phyloP scores from a whole-genome alignment of 306 rosid species.

The Ammopiptanthus mongolicus region DNA sequence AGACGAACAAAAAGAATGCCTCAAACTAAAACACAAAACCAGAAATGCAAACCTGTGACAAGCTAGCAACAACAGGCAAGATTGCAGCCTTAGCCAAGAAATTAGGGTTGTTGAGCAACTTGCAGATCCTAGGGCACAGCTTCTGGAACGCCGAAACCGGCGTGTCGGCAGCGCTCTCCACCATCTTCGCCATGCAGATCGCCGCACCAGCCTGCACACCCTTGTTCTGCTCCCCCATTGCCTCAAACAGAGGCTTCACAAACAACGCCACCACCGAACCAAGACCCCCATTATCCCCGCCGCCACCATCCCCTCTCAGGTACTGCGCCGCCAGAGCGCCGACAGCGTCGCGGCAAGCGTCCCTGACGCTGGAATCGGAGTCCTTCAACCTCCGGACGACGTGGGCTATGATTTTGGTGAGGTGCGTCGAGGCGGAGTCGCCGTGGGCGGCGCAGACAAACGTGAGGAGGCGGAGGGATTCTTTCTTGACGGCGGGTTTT shows the following conservation, averaged over 20 bases:
- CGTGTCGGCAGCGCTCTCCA: slow-evolving; percentile 52
- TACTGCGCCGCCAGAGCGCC: slow-evolving; percentile 62
- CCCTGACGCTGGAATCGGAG: slow-evolving; percentile 62
- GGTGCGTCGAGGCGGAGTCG: slow-evolving; percentile 60
- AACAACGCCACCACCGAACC: slow-evolving; percentile 74
- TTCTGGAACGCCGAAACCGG: slow-evolving; percentile 72
- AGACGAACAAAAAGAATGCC: background rate
- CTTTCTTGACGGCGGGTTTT: slow-evolving; percentile 74
- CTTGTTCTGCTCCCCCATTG: slow-evolving; percentile 91
- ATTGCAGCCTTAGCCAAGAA: slow-evolving; percentile 77
- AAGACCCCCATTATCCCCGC: slow-evolving; percentile 27
- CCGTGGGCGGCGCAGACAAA: slow-evolving; percentile 56
- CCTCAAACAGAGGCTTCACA: slow-evolving; percentile 88
- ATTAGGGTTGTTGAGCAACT: slow-evolving; percentile 72
- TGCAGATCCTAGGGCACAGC: slow-evolving; percentile 92
- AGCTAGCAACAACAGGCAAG: slow-evolving; percentile 69
- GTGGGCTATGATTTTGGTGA: slow-evolving; percentile 64
- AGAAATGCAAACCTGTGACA: slow-evolving; percentile 64
- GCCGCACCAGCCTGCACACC: slow-evolving; percentile 90
- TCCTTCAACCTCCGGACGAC: slow-evolving; percentile 74
- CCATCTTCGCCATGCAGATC: slow-evolving; percentile 78
- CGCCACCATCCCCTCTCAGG: slow-evolving; percentile 29
- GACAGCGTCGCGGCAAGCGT: slow-evolving; percentile 78
- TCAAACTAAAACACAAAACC: background rate
- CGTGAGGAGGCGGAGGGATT: slow-evolving; percentile 67